Evolutionary conservation across 805 yeast genomes (phyloP), one percentile per base, ranked within the genome.

Genomic region (Suhomyces vadensis): DNA sequence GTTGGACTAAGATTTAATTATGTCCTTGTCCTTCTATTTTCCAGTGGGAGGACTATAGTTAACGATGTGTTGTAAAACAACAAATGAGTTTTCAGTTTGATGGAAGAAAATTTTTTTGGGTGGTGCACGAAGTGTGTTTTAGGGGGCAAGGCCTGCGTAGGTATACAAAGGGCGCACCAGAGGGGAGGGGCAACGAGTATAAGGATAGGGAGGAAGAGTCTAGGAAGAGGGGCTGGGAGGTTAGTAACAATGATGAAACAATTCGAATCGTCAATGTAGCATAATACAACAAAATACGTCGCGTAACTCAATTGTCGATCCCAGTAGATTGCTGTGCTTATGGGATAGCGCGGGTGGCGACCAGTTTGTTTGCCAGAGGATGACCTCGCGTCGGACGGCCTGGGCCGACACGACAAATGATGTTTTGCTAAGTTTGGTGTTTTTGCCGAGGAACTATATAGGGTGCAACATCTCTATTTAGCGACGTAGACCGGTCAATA

Each of bases 101-200:
- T 13, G 37, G 25, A 24, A 36, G 43, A 40, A 40, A 40, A 40
- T 21, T 40, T 40, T 40, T 40, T 31, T 40, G 43, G 19, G 23
- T 24, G 21, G 43, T 8, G 23, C 43, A 40, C 43, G 43, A 11
- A 6, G 21, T 3, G 40, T 22, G 17, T 16, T 6, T 23, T 21
- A 25, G 42, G 42, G 42, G 42, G 39, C 39, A 24, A 37, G 37
- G 11, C 11, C 25, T 23, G 25, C 11, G 27, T 25, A n/a, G n/a
- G n/a, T n/a, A n/a, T n/a, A n/a, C n/a, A n/a, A n/a, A n/a, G n/a
- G n/a, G n/a, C n/a, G n/a, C n/a, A n/a, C n/a, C n/a, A n/a, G n/a
- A n/a, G n/a, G n/a, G n/a, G n/a, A n/a, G n/a, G n/a, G n/a, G n/a
- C n/a, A 25, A 25, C 11, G 27, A 8, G 27, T 8, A 25, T 3